Base-by-base conservation (phyloP, 2,329 filamentous ascomycete genomes). In the Xylariaceae sp. region DNA sequence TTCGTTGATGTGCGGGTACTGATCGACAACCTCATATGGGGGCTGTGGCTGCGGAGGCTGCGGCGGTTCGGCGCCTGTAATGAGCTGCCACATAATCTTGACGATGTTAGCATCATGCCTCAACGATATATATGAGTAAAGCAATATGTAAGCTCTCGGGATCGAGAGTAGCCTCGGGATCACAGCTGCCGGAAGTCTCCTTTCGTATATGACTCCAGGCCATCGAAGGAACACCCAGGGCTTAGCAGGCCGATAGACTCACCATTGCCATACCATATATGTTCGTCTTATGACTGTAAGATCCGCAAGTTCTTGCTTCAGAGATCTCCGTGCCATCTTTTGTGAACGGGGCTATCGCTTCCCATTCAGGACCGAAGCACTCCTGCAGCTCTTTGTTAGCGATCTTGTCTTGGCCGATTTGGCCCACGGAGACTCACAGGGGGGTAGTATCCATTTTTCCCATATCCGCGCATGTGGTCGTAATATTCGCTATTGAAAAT, bases 11-110 rank as follows among this genome's bases (percentile, higher is more conserved):
- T 15, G 4, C 8, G 15, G 50, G n/a, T 41, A 52, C 2, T 10
- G 1, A 0, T 59, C 49, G 5, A 63, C 17, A 1, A 15, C 1
- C 0, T 62, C 9, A 5, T 61, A 61, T 2, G 58, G 58, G 2
- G 63, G 63, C 39, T 69, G 67, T 13, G 68, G 64, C 3, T 58
- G 35, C 15, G 65, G 66, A n/a, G 68, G 68, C 0, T 3, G 0
- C 2, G 67, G 67, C 4, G 56, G 18, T 4, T 51, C 6, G 1
- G 4, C 11, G 34, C 63, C 58, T 9, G 67, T 69, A 30, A 70
- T 70, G n/a, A 70, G 3, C 18, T 55, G 15, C 68, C 68, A 70
- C 65, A 70, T 68, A 4, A 61, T 58, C 67, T 69, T 35, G 23
- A 17, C 45, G 11, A 54, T 47, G 23, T 58, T 13, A 56, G 50